These are phyloP conservation scores for Ilex paraguariensis DNA, from an alignment of 305 asterid genomes.

Conservation along the genomic window DNA sequence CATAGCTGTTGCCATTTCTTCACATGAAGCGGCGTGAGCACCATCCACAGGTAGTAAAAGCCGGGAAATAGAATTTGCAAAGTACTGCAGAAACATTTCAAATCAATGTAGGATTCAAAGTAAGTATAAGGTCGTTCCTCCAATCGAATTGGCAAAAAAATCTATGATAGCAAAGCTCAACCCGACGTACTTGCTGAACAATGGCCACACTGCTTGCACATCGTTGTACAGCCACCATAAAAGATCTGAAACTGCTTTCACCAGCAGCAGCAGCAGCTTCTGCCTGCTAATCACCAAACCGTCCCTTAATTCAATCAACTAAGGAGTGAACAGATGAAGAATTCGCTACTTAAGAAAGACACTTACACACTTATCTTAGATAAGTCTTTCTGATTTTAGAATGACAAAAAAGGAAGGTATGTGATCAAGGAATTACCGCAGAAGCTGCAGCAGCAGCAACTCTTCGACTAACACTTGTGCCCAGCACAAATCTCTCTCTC, in stretches of 20 bases:
- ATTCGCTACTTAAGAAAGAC: no score
- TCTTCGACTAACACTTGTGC: constrained; percentile 80
- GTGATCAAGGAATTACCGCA: constrained; percentile 52
- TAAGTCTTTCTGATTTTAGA: neutral
- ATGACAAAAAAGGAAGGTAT: constrained; percentile 3
- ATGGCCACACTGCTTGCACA: constrained; percentile 99
- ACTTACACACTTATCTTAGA: no score
- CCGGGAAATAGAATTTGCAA: constrained; percentile 88
- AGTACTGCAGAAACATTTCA: constrained; percentile 49
- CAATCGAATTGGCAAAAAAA: no score
- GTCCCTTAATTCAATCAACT: constrained; percentile 8
- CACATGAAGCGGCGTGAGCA: constrained; percentile 97
- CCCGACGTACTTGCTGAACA: constrained; percentile 80
- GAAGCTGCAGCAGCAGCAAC: constrained; percentile 98
- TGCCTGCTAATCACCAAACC: constrained; percentile 48
- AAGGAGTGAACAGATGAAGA: no score
- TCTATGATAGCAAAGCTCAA: constrained; percentile 5
- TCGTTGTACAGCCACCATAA: constrained; percentile 96
- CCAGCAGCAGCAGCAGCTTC: constrained; percentile 99
- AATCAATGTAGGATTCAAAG: no score
- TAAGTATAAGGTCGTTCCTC: no score
- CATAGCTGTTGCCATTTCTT: constrained; percentile 98
- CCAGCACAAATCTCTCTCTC: constrained; percentile 92
- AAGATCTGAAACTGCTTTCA: constrained; percentile 93
- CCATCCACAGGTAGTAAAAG: constrained; percentile 93